These are phyloP conservation scores for Coniochaeta pulveracea DNA, from an alignment of 2,329 filamentous ascomycete genomes.

Conservation along the genomic window DNA sequence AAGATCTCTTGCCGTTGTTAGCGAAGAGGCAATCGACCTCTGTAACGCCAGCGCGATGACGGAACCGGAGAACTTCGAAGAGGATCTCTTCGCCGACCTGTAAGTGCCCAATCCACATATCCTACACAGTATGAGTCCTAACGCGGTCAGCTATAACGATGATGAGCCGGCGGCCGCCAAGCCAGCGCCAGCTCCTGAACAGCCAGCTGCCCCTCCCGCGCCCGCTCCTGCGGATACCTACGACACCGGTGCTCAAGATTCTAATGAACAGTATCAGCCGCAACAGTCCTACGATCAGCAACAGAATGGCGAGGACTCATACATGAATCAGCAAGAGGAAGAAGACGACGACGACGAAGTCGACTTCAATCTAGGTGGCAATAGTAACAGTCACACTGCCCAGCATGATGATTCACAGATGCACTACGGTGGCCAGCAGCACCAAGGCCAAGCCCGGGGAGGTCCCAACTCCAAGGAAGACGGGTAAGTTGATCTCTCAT, in stretches of 20 bases:
- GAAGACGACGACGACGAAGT: conserved; percentile 39
- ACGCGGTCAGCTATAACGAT: conserved; percentile 45
- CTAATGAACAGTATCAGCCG: conserved; percentile 16
- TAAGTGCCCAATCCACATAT: conserved; percentile 24
- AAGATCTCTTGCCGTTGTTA: too few relatives aligned
- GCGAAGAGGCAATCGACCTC: too few relatives aligned
- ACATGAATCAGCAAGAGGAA: conserved; percentile 24
- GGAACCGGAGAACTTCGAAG: conserved; percentile 67
- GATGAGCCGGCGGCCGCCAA: conserved; percentile 36
- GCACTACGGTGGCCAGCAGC: conserved; percentile 17
- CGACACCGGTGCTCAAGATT: conserved; percentile 15
- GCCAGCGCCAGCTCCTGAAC: conserved; percentile 9
- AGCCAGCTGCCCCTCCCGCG: conserved; percentile 7
- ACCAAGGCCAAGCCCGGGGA: conserved; percentile 20
- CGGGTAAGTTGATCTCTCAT: conserved; percentile 80
- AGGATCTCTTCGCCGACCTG: conserved; percentile 88
- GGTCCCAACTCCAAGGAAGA: conserved; percentile 76
- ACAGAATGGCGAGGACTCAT: conserved; percentile 23
- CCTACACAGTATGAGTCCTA: conserved; percentile 7
- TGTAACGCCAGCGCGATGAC: conserved; percentile 48
- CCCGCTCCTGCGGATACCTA: conserved; percentile 16
- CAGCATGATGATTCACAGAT: conserved; percentile 12
- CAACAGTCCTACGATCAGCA: too few relatives aligned
- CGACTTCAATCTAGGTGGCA: conserved; percentile 35
- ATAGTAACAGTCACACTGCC: conserved; percentile 21